Evolutionary conservation across 371 early-diverging fungal genomes (phyloP).

Genomic region (Mortierella sp.): DNA sequence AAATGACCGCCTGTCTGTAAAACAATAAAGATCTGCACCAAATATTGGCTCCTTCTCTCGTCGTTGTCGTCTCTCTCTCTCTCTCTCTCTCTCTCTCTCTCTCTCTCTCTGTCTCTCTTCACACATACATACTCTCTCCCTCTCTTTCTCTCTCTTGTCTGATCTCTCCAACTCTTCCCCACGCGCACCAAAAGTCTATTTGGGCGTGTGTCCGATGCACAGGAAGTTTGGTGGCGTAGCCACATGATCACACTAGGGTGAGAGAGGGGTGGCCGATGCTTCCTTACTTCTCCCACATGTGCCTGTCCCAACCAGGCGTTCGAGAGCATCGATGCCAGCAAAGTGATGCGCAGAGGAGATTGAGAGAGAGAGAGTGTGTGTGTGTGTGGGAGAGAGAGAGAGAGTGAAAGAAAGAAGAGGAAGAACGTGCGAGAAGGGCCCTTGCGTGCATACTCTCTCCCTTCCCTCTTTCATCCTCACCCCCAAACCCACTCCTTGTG

Average conservation of each 20-base stretch:
- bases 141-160: not conserved
- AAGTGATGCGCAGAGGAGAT: too few species aligned
- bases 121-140: too few species aligned
- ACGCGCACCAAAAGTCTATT: constrained; percentile 1
- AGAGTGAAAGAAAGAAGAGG: too few species aligned
- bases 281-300: not conserved
- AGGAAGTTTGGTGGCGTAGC: too few species aligned
- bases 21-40: too few species aligned
- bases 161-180: not conserved
- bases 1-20: too few species aligned
- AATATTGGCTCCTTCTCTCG: constrained; percentile 2
- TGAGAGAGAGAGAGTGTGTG: too few species aligned
- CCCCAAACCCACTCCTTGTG: not conserved
- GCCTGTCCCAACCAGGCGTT: too few species aligned
- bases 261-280: not conserved
- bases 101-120: not conserved
- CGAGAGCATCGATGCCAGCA: too few species aligned
- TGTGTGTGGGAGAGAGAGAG: too few species aligned
- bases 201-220: not conserved
- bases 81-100: not conserved
- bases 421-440: not conserved
- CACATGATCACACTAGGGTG: not conserved
- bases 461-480: not conserved
- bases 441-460: not conserved
- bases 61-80: not conserved